These are phyloP conservation scores for Chamaecyparis obtusa DNA, from an alignment of 75 land plant genomes.

Conservation along the genomic window DNA sequence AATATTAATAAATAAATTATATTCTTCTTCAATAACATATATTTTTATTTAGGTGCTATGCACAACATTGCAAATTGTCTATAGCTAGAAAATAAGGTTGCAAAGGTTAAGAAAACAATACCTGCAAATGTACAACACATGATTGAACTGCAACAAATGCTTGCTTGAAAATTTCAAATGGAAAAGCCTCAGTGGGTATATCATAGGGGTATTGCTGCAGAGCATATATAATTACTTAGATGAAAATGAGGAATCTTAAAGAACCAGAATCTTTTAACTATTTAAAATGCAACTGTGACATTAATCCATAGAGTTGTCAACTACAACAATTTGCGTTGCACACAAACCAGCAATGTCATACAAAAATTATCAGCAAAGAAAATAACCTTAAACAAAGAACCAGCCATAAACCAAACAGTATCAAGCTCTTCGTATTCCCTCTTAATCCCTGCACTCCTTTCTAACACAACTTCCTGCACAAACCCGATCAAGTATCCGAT, in stretches of 20 bases:
- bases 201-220: constrained; percentile 98
- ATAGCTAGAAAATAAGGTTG: neutral
- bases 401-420: constrained; percentile 99
- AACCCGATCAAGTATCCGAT: neutral
- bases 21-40: neutral
- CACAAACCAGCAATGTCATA: neutral
- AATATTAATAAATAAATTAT: neutral
- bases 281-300: constrained; percentile 1
- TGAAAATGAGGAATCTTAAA: neutral
- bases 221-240: neutral
- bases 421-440: constrained; percentile 97
- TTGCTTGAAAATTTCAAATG: constrained; percentile 98
- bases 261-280: neutral
- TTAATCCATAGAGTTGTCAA: neutral
- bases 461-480: constrained; percentile 72
- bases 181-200: constrained; percentile 94
- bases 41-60: neutral
- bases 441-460: constrained; percentile 81
- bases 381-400: constrained; percentile 91
- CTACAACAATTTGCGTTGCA: neutral
- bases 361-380: neutral
- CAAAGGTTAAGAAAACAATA: constrained; percentile 18
- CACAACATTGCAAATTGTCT: neutral
- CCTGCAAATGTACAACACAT: constrained; percentile 99
- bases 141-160: constrained; percentile 99